Evolutionary conservation across 2,329 filamentous ascomycete genomes (phyloP).

Genomic region (Cryphonectria naterciae): DNA sequence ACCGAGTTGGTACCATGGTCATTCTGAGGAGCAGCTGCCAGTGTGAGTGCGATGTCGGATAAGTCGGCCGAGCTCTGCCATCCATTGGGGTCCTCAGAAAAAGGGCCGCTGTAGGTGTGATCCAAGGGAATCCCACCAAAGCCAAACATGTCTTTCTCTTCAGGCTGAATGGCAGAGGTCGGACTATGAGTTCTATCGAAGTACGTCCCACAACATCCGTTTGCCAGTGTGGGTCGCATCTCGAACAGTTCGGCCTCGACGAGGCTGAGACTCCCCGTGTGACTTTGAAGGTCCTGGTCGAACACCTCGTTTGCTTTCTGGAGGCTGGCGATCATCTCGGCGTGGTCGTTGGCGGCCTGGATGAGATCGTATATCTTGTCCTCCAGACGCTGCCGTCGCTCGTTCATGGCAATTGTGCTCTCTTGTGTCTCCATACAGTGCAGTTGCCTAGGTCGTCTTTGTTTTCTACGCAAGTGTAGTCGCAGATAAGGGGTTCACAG

Average conservation of each 20-base stretch:
- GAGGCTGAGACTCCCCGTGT: conserved; percentile 8
- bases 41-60: conserved; percentile 10
- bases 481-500: background rate
- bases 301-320: conserved; percentile 31
- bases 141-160: background rate
- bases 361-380: background rate
- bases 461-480: background rate
- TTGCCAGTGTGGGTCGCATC: background rate
- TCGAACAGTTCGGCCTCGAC: background rate
- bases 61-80: conserved; percentile 1
- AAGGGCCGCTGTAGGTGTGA: background rate
- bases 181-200: background rate
- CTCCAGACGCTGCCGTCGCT: background rate
- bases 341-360: conserved; percentile 4
- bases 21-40: conserved; percentile 16
- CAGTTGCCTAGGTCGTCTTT: background rate
- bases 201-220: background rate
- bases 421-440: background rate
- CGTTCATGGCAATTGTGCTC: background rate
- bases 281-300: background rate
- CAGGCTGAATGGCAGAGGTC: conserved; percentile 4
- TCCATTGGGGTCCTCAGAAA: background rate
- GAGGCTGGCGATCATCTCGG: conserved; percentile 18
- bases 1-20: background rate
- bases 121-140: background rate